Conservation (phyloP, 768 basidiomycete species). For the Flagelloscypha sp. region DNA sequence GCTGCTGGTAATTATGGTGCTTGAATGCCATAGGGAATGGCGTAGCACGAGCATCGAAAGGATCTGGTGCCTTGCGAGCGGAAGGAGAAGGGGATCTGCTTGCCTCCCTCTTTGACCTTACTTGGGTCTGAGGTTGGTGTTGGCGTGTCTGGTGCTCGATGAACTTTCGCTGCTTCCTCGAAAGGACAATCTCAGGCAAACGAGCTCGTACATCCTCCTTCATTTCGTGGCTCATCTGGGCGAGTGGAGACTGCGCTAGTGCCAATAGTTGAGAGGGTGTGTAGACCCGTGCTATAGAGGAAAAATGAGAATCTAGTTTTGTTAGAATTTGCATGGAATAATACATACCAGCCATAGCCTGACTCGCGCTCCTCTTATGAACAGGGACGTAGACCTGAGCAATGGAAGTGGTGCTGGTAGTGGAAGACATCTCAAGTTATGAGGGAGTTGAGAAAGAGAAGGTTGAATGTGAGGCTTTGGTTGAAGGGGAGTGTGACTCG, state of each 20-base stretch:
- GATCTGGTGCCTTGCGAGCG: too few relatives aligned
- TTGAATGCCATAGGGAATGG: too few relatives aligned
- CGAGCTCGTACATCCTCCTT: slow-evolving; percentile 19
- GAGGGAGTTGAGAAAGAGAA: slow-evolving; percentile 7
- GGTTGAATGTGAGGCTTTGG: slow-evolving; percentile 9
- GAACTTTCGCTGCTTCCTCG: too few relatives aligned
- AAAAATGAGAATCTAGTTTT: background rate
- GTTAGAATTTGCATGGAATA: slow-evolving; percentile 1
- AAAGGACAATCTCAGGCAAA: too few relatives aligned
- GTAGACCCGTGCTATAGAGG: slow-evolving; percentile 12
- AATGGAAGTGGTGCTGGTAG: slow-evolving; percentile 14
- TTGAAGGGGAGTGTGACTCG: slow-evolving; percentile 19
- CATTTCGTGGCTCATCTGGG: slow-evolving; percentile 15
- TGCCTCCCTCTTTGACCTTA: too few relatives aligned
- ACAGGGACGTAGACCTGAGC: slow-evolving; percentile 30
- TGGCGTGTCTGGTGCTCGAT: too few relatives aligned
- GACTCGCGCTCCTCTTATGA: slow-evolving; percentile 24
- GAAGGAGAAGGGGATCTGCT: too few relatives aligned
- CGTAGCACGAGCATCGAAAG: too few relatives aligned
- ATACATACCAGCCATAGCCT: background rate
- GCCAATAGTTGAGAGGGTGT: slow-evolving; percentile 17
- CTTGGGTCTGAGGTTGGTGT: too few relatives aligned
- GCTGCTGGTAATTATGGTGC: too few relatives aligned
- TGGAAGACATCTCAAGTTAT: too few relatives aligned
- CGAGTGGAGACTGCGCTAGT: slow-evolving; percentile 20